Evolutionary conservation across 1,284 basidiomycete genomes (phyloP), one percentile per base, ranked within the genome.

Genomic region (Microbotryomycetes sp.): DNA sequence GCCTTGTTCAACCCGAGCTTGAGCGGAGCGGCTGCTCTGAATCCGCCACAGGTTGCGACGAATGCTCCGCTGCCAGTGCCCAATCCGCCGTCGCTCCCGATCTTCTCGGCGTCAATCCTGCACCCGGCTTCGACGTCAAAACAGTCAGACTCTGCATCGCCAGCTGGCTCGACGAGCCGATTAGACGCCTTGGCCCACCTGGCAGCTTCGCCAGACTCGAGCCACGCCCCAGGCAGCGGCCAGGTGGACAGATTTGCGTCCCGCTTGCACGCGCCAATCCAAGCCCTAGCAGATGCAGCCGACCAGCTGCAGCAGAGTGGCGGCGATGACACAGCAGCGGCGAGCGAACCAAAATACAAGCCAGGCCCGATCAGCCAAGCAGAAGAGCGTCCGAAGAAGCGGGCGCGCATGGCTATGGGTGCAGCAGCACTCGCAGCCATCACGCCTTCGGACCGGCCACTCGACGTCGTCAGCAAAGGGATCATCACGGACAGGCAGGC

Each of bases 401-500:
- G 50, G 18, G 29, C 26, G n/a, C 23, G 50, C n/a, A 41, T 41
- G 18, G 35, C 35, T 41, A 11, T 41, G 35, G n/a, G n/a, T n/a
- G 18, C 11, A 9, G 35, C 18, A 9, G 35, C 35, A 11, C 35
- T 41, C 35, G 35, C 35, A 41, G 9, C 35, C 9, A 41, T 18
- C 18, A 41, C 35, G 18, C 35, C 35, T 18, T 9, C 35, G 9
- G 35, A 41, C 18, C 9, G 18, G 28, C 50, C 11, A 51, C 56
- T 3, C 50, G 45, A 64, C 50, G 31, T 59, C n/a, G 52, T 60
- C 4, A 48, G 58, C 26, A 53, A 60, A 35, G 64, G 56, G 29
- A 18, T 67, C 59, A 24, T 72, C 62, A 26, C 52, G 64, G 53
- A 62, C 62, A 26, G 57, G 51, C 54, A 73, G 61, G 63, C 61